Percentiles rank a stretch among this genome's conserved stretches.
Conservation (phyloP, 495 filamentous ascomycete genomes). For the Lasiosphaeriaceae sp. region DNA sequence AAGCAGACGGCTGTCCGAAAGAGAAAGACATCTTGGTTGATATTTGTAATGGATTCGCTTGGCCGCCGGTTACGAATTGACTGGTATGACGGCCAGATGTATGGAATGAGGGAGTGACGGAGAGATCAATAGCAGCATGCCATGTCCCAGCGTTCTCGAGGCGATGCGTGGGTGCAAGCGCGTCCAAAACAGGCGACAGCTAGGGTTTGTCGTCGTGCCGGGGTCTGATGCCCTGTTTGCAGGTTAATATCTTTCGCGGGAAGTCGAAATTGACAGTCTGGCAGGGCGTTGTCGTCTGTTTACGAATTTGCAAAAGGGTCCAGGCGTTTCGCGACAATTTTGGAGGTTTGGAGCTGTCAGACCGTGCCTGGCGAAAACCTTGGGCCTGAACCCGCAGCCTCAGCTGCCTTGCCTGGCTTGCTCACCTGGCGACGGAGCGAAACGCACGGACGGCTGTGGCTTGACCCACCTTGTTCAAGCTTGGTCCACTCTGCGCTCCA, state of each 20-base stretch:
- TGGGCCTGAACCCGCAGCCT: constrained; percentile 1
- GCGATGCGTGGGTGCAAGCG: neutral
- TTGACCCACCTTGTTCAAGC: neutral
- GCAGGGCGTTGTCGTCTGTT: neutral
- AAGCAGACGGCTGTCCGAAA: constrained; percentile 35
- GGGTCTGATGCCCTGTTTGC: too few species aligned
- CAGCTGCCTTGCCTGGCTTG: neutral
- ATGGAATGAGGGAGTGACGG: neutral
- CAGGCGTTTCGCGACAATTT: constrained; percentile 5
- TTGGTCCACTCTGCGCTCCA: too few species aligned
- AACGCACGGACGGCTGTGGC: neutral
- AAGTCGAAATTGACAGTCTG: neutral
- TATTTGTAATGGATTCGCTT: neutral
- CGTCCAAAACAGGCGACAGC: neutral
- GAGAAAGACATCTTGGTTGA: constrained; percentile 27
- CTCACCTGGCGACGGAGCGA: neutral
- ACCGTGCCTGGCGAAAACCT: constrained; percentile 21
- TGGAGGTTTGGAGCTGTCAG: constrained; percentile 24
- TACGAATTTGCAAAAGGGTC: constrained; percentile 1
- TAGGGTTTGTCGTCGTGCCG: too few species aligned
- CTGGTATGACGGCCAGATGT: neutral
- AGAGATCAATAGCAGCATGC: constrained; percentile 3
- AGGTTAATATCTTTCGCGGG: too few species aligned
- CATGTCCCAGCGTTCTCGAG: constrained; percentile 2
- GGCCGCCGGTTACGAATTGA: neutral